phyloP scores from a whole-genome alignment of 1,284 basidiomycete species.

The Cystobasidiaceae sp. region DNA sequence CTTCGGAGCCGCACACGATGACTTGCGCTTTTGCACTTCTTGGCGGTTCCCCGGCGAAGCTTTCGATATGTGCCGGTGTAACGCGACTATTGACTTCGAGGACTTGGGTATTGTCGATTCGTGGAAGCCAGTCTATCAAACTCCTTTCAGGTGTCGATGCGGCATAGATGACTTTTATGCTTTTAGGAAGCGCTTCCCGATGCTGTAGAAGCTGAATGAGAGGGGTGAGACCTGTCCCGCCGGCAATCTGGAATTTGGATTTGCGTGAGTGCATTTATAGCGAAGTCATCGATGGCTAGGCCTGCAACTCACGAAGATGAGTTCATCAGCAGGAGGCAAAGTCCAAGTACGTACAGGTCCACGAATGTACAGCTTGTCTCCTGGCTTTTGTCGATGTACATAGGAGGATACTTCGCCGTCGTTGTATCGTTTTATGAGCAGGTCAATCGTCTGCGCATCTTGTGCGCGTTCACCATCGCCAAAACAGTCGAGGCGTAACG shows the following conservation, averaged over 20 bases:
- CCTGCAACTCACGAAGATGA: conserved; percentile 64
- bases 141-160: conserved; percentile 30
- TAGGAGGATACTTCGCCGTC: conserved; percentile 74
- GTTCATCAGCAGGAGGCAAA: conserved; percentile 67
- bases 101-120: background rate
- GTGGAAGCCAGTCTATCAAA: conserved; percentile 23
- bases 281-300: background rate
- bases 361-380: conserved; percentile 66
- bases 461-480: background rate
- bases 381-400: conserved; percentile 63
- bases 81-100: too few species aligned
- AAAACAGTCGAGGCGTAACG: conserved; percentile 52
- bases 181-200: conserved; percentile 2
- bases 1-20: conserved; percentile 32
- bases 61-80: too few species aligned
- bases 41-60: too few species aligned
- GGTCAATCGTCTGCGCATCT: conserved; percentile 43
- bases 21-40: background rate
- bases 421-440: conserved; percentile 53
- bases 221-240: conserved; percentile 38
- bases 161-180: conserved; percentile 19
- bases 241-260: conserved; percentile 32
- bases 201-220: conserved; percentile 34
- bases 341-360: conserved; percentile 68
- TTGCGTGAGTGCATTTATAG: background rate